Base-by-base conservation (phyloP, 495 filamentous ascomycete species). In the Podospora appendiculata region DNA sequence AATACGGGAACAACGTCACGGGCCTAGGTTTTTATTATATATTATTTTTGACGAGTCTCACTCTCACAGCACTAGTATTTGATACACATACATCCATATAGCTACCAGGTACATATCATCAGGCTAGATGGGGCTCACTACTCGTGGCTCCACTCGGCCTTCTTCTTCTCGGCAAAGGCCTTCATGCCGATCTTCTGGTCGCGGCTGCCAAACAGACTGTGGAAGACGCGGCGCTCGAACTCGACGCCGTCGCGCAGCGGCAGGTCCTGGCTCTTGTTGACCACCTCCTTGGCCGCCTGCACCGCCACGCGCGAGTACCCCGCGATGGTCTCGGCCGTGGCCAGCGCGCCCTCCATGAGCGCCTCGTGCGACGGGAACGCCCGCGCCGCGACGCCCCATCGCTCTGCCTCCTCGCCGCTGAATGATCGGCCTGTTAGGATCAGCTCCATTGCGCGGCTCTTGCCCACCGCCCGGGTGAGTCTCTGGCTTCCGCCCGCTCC, bases 141-240 rank as follows among this genome's bases (percentile, higher is more conserved):
- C 66, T 91, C 81, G 64, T 96, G 69, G 19, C 77, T 83, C 93
- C 93, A 98, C 67, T 95, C 81, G 1, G 93, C 74, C 78, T 95
- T 92, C 75, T 87, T 82, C 83, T 96, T 96, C 74, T 93, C 87
- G 1, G 85, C 85, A 73, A 98, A 98, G 13, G 93, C 93, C 61
- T 78, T 84, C 92, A 97, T 97, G 11, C 89, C 93, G 70, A 95
- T 88, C 79, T 96, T 98, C 73, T 97, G 93, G 67, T 98, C 93
- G 75, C 86, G 77, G 51, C 85, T 91, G 6, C 91, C 92, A 80
- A 98, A 98, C 61, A 96, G 63, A 11, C 79, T 76, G 66, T 98
- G 93, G 75, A 97, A 98, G 52, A 96, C 73, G 47, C 92, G 76
- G 64, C 93, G 74, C 81, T 98, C 93, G 71, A 79, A 96, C 73